These are phyloP conservation scores for Kregervanrija fluxuum DNA, from an alignment of 805 yeast genomes.

Conservation along the genomic window DNA sequence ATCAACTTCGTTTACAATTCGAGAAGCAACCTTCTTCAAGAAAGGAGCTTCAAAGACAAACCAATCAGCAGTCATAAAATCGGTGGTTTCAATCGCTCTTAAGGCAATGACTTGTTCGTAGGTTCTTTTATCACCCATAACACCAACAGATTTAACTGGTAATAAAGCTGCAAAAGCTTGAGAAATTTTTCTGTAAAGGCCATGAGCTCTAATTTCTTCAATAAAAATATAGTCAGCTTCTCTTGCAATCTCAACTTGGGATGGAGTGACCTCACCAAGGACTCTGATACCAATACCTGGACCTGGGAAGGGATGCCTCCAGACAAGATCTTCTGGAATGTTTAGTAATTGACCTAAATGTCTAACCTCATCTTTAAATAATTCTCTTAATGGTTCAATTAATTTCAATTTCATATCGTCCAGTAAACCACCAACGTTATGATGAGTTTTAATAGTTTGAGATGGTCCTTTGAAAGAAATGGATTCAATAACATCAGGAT, in stretches of 20 bases:
- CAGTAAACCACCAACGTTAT: conserved; percentile 96
- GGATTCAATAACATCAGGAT: conserved; percentile 98
- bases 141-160: conserved; percentile 98
- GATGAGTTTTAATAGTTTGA: conserved; percentile 98
- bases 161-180: conserved; percentile 97
- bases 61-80: conserved; percentile 99
- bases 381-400: conserved; percentile 97
- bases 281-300: conserved; percentile 99
- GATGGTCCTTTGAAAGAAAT: conserved; percentile 99
- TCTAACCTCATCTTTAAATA: conserved; percentile 98
- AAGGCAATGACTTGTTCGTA: conserved; percentile 98
- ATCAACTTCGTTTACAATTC: conserved; percentile 97
- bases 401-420: conserved; percentile 98
- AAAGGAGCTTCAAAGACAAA: conserved; percentile 85
- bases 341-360: conserved; percentile 91
- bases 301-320: conserved; percentile 99
- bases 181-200: conserved; percentile 84
- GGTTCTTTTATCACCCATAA: conserved; percentile 99
- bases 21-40: conserved; percentile 86
- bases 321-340: conserved; percentile 92
- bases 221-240: conserved; percentile 95
- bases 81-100: conserved; percentile 95
- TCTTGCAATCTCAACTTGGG: conserved; percentile 93
- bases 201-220: conserved; percentile 91
- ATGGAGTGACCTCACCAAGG: conserved; percentile 90